Percentiles rank a stretch among this genome's conserved stretches.
Conservation (phyloP, 768 basidiomycete genomes). For the Hydnum rufescens region DNA sequence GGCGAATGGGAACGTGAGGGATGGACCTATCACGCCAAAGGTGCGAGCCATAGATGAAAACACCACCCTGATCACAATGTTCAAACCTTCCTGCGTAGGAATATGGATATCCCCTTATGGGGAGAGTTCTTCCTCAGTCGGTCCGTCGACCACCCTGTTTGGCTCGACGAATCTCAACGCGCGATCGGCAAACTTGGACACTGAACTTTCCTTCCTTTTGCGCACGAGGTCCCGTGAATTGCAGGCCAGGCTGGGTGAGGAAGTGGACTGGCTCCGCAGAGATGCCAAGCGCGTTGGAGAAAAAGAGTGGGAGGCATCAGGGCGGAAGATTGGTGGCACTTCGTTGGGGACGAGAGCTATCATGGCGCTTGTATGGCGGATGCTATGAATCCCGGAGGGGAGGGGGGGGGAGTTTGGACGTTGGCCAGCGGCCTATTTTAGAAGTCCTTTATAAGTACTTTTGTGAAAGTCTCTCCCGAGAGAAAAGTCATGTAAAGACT, state of each 20-base stretch:
- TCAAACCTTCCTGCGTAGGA: not conserved
- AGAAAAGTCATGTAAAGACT: too few species aligned
- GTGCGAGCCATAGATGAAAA: slow-evolving; percentile 21
- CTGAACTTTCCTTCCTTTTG: slow-evolving; percentile 79
- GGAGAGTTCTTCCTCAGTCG: not conserved
- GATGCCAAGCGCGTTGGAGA: slow-evolving; percentile 15
- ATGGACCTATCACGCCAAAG: slow-evolving; percentile 99
- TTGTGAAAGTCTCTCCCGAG: too few species aligned
- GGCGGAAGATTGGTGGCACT: not conserved
- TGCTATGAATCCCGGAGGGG: too few species aligned
- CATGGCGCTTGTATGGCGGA: not conserved
- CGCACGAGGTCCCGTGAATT: slow-evolving; percentile 35
- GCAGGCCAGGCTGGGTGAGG: slow-evolving; percentile 15
- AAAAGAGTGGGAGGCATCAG: slow-evolving; percentile 14
- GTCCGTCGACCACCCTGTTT: slow-evolving; percentile 60
- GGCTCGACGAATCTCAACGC: slow-evolving; percentile 92
- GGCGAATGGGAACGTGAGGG: slow-evolving; percentile 72
- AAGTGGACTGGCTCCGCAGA: slow-evolving; percentile 17
- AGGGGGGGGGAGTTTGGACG: too few species aligned
- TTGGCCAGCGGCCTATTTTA: too few species aligned
- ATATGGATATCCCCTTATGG: not conserved
- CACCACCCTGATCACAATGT: not conserved
- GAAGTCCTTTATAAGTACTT: too few species aligned
- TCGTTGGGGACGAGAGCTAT: not conserved
- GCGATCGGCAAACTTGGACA: slow-evolving; percentile 76